These are phyloP conservation scores for Capronia coronata DNA, from an alignment of 2,329 filamentous ascomycete species.

Conservation along the genomic window DNA sequence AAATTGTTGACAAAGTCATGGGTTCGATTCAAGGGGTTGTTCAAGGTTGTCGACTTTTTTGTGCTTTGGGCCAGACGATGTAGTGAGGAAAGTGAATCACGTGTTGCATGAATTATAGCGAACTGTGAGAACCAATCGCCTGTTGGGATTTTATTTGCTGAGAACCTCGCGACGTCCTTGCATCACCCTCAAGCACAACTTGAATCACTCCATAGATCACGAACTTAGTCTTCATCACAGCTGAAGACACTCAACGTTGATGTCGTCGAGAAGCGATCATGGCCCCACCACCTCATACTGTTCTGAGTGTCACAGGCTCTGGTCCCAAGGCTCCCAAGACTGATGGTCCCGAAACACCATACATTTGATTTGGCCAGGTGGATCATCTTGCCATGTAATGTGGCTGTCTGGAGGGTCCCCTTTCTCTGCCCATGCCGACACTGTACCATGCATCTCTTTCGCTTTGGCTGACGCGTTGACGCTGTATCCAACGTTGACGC, in stretches of 20 bases:
- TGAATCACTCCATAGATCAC: too few relatives aligned
- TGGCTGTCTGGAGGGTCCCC: constrained; percentile 12
- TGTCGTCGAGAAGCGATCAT: too few relatives aligned
- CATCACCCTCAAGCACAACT: too few relatives aligned
- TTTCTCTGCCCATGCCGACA: constrained; percentile 21
- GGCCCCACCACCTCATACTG: too few relatives aligned
- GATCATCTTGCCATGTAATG: constrained; percentile 26
- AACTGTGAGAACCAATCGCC: too few relatives aligned
- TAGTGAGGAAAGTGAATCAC: too few relatives aligned
- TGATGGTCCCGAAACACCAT: constrained; percentile 7
- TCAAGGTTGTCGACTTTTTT: background rate
- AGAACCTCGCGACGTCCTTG: too few relatives aligned
- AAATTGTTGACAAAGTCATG: background rate
- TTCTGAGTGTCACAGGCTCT: background rate
- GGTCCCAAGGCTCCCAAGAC: constrained; percentile 15
- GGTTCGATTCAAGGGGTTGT: background rate
- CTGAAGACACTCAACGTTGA: too few relatives aligned
- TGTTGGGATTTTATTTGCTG: too few relatives aligned
- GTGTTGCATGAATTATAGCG: too few relatives aligned
- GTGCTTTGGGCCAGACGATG: too few relatives aligned
- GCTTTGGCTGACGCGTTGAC: constrained; percentile 41
- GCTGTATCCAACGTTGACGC: constrained; percentile 51
- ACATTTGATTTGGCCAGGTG: constrained; percentile 28
- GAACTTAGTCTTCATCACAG: too few relatives aligned
- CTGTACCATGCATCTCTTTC: constrained; percentile 49